Percentiles rank a stretch among this genome's conserved stretches.
Evolutionary conservation across 768 basidiomycete genomes (phyloP).

Genomic region (Boletus subparvulus): DNA sequence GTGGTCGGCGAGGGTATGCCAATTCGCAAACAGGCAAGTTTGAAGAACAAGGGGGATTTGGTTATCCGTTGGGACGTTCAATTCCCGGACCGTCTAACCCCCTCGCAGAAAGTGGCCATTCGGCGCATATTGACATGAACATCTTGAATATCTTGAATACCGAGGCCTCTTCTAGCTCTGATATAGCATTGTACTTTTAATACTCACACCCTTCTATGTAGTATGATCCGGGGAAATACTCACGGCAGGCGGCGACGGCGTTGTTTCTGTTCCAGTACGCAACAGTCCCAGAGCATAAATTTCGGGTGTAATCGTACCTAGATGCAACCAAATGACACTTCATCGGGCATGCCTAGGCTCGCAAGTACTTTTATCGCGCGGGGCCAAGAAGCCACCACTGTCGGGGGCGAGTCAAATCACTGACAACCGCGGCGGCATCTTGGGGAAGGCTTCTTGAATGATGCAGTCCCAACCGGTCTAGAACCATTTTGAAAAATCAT

Average conservation of each 20-base stretch:
- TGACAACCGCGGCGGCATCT: too few species aligned
- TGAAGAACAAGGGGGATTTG: slow-evolving; percentile 78
- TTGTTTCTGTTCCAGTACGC: not conserved
- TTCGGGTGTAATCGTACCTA: not conserved
- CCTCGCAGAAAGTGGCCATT: slow-evolving; percentile 77
- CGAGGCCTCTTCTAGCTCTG: slow-evolving; percentile 6
- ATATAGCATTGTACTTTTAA: slow-evolving; percentile 12
- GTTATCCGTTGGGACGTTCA: slow-evolving; percentile 79
- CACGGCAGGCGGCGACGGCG: not conserved
- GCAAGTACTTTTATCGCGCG: not conserved
- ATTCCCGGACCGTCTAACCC: slow-evolving; percentile 77
- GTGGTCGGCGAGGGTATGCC: slow-evolving; percentile 88
- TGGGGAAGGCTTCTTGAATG: too few species aligned
- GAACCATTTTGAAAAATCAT: not conserved
- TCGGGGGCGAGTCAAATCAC: not conserved
- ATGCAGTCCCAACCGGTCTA: not conserved
- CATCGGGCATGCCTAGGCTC: not conserved
- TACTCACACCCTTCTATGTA: not conserved
- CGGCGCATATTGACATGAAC: slow-evolving; percentile 58
- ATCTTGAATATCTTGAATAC: slow-evolving; percentile 22
- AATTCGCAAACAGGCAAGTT: slow-evolving; percentile 72
- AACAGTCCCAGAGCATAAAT: not conserved
- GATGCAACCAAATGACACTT: not conserved
- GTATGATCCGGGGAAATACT: not conserved
- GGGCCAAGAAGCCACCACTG: not conserved